Percentiles rank a stretch among this genome's conserved stretches.
These are phyloP conservation scores for Jaapia argillacea DNA, from an alignment of 768 basidiomycete species.

Conservation along the genomic window DNA sequence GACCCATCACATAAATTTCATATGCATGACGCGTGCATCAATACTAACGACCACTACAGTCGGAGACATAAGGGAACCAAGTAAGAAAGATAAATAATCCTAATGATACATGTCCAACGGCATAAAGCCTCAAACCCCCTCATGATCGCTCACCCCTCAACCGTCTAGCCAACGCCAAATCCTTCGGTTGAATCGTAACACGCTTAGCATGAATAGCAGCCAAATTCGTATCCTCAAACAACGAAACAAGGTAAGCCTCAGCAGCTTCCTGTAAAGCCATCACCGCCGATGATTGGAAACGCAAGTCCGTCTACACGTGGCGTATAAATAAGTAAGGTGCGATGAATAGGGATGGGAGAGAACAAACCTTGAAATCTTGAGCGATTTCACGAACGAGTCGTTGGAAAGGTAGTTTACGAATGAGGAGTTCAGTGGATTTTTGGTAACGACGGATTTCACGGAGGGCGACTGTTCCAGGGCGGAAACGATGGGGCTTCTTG, in stretches of 20 bases:
- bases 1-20: too few relatives aligned
- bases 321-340: background rate
- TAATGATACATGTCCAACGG: background rate
- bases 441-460: slow-evolving; percentile 30
- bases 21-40: too few relatives aligned
- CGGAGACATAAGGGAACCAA: too few relatives aligned
- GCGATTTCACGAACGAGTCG: slow-evolving; percentile 56
- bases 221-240: slow-evolving; percentile 38
- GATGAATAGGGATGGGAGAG: background rate
- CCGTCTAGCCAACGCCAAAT: slow-evolving; percentile 38
- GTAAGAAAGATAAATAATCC: background rate
- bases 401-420: slow-evolving; percentile 52
- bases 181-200: slow-evolving; percentile 47
- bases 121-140: background rate
- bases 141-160: slow-evolving; percentile 36
- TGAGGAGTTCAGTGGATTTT: slow-evolving; percentile 29
- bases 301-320: slow-evolving; percentile 34
- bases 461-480: slow-evolving; percentile 26
- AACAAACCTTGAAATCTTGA: slow-evolving; percentile 49
- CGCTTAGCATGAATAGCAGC: slow-evolving; percentile 46
- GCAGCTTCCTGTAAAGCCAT: slow-evolving; percentile 54
- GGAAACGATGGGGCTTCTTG: slow-evolving; percentile 43
- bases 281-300: slow-evolving; percentile 58
- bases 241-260: slow-evolving; percentile 33
- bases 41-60: too few relatives aligned